These are phyloP conservation scores for Scheffersomyces illinoinensis DNA, from an alignment of 1,139 yeast species.

Conservation along the genomic window DNA sequence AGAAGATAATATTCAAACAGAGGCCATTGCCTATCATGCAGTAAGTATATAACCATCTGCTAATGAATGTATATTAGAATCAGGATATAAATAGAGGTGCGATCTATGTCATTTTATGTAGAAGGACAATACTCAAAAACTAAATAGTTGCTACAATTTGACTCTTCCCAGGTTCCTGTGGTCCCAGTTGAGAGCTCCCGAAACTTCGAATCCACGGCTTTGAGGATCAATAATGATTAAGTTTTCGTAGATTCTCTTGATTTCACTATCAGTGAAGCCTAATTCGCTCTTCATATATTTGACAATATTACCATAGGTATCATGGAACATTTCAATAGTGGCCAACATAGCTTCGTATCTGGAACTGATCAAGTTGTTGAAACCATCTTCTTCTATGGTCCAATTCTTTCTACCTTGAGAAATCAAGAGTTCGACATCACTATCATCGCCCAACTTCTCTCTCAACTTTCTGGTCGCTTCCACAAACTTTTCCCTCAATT, in stretches of 20 bases:
- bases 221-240: conserved; percentile 31
- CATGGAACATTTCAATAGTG: conserved; percentile 51
- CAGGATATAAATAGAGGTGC: neutral
- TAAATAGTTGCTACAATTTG: conserved; percentile 10
- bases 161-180: conserved; percentile 20
- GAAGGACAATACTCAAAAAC: neutral
- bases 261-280: conserved; percentile 49
- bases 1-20: conserved; percentile 59
- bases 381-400: conserved; percentile 48
- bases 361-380: conserved; percentile 61
- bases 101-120: neutral
- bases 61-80: conserved; percentile 4
- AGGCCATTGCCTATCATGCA: conserved; percentile 78
- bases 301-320: conserved; percentile 57
- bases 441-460: conserved; percentile 23
- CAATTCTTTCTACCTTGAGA: conserved; percentile 40
- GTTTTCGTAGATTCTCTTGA: conserved; percentile 49
- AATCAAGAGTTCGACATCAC: conserved; percentile 30
- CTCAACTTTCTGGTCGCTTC: conserved; percentile 30
- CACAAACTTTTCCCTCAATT: conserved; percentile 35
- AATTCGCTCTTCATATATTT: conserved; percentile 50
- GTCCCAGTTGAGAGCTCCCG: conserved; percentile 24
- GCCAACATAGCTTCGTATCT: conserved; percentile 73
- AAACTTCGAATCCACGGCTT: conserved; percentile 15
- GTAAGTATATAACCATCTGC: conserved; percentile 4